Percentiles rank a stretch among this genome's conserved stretches.
Conservation (phyloP, 768 basidiomycete species). For the Lactifluus volemus region DNA sequence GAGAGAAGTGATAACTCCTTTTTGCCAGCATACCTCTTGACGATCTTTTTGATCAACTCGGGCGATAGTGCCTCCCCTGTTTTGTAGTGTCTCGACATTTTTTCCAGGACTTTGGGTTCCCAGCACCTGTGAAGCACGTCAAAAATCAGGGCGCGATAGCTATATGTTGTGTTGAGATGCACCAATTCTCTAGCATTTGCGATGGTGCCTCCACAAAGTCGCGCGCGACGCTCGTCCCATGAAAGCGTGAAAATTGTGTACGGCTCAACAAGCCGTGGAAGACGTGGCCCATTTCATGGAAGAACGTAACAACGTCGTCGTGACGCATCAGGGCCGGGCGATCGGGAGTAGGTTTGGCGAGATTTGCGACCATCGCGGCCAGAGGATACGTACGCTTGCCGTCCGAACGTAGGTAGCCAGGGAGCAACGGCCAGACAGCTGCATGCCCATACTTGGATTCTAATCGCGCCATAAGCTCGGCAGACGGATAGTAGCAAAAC, state of each 20-base stretch:
- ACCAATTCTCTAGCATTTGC: conserved; percentile 93
- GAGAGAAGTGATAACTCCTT: neutral
- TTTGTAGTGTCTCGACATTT: conserved; percentile 77
- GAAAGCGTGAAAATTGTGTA: conserved; percentile 69
- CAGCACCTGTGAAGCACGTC: conserved; percentile 46
- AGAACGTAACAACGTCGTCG: conserved; percentile 82
- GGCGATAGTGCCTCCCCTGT: conserved; percentile 60
- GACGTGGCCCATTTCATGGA: conserved; percentile 75
- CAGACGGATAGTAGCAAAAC: neutral
- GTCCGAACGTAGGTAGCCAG: conserved; percentile 50
- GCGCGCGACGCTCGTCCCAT: conserved; percentile 70
- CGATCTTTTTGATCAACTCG: conserved; percentile 70
- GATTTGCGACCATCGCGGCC: conserved; percentile 83
- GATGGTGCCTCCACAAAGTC: conserved; percentile 89
- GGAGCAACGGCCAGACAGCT: conserved; percentile 70
- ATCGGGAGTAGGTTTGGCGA: conserved; percentile 75
- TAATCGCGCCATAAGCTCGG: conserved; percentile 22
- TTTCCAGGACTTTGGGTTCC: conserved; percentile 67
- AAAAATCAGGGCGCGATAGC: neutral
- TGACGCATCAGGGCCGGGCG: conserved; percentile 83
- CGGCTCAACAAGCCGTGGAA: conserved; percentile 50
- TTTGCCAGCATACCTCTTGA: conserved; percentile 50
- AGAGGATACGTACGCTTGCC: conserved; percentile 65
- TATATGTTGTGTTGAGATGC: neutral
- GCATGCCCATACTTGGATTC: conserved; percentile 80